Evolutionary conservation across 192 early-diverging fungal species (phyloP), one percentile per base, ranked within the genome.

Genomic region (Jimgerdemannia flammicorona): DNA sequence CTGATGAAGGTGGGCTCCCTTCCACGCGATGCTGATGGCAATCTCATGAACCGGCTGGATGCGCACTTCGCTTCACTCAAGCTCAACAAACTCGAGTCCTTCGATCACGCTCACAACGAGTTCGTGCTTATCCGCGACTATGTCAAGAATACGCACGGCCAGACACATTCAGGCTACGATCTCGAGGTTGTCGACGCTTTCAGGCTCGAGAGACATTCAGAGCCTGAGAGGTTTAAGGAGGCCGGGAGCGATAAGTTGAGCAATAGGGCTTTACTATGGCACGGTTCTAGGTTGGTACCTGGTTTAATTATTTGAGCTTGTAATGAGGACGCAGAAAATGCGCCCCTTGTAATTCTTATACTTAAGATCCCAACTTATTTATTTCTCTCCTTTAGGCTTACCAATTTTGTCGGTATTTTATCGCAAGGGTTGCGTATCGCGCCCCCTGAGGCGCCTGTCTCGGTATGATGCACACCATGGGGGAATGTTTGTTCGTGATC

Each of bases 61-160:
- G 64, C 80, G 3, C 79, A 93, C 40, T 93, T 85, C 66, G 70
- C 82, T 3, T 84, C 84, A 8, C 82, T 93, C 43, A 88, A 86
- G 20, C 79, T 90, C 70, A 81, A 79, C 67, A 79, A 72, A 3
- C 71, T 93, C 49, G 76, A 77, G 19, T 88, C 87, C 29, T 74
- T 93, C 43, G 88, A 91, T 66, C 78, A 80, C 43, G 63, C 77
- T 3, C 80, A 82, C 17, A 84, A 90, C 18, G 80, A 76, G 8
- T 93, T 83, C 75, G 83, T 90, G 44, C 70, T 93, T 14, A 84
- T 93, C 19, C 78, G 87, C 29, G 78, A 82, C 44, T 93, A 90
- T 83, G 87, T 85, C 64, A 72, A 80, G 66, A 91, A 91, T 71
- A 89, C 90, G 1, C 92, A 93, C 71, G 92, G 85, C 8, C n/a